A percentile compares a stretch with the other conserved stretches of the same genome.
phyloP scores from a whole-genome alignment of 2,329 filamentous ascomycete genomes.

The Microcyclospora tardicrescens region DNA sequence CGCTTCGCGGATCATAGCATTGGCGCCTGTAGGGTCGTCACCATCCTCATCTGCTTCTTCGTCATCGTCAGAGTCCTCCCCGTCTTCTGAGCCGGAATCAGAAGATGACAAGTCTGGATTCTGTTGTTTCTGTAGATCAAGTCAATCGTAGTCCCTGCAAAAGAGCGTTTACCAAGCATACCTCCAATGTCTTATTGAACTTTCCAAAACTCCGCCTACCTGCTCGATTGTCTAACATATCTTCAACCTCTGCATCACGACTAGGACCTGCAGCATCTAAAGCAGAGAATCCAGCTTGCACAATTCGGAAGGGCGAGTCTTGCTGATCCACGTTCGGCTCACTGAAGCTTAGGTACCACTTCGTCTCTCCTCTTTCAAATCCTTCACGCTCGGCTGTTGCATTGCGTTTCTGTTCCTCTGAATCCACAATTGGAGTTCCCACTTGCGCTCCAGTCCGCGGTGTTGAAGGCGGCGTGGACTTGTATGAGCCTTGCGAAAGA shows the following conservation, averaged over 20 bases:
- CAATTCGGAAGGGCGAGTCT: slow-evolving; percentile 37
- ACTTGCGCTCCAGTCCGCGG: slow-evolving; percentile 39
- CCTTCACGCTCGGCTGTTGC: slow-evolving; percentile 46
- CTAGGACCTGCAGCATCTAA: slow-evolving; percentile 27
- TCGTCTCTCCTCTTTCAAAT: slow-evolving; percentile 53
- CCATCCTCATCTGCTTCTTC: slow-evolving; percentile 24
- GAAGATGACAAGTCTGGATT: slow-evolving; percentile 20
- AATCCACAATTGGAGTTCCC: slow-evolving; percentile 50
- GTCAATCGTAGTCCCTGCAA: slow-evolving; percentile 11
- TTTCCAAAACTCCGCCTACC: slow-evolving; percentile 40
- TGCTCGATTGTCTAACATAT: slow-evolving; percentile 22
- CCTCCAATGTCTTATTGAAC: slow-evolving; percentile 28
- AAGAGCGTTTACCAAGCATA: slow-evolving; percentile 1
- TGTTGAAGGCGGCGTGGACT: slow-evolving; percentile 26
- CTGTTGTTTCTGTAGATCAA: slow-evolving; percentile 26
- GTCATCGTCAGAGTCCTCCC: slow-evolving; percentile 23
- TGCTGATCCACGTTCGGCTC: slow-evolving; percentile 25
- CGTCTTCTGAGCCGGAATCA: slow-evolving; percentile 16
- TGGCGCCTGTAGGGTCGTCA: slow-evolving; percentile 29
- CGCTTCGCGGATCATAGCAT: slow-evolving; percentile 32
- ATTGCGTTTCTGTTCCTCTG: slow-evolving; percentile 53
- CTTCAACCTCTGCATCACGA: slow-evolving; percentile 7
- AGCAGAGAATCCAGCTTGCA: slow-evolving; percentile 47
- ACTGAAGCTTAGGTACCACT: slow-evolving; percentile 57
- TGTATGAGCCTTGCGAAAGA: slow-evolving; percentile 29